Conservation (phyloP, 2,329 filamentous ascomycete species). For the Aspergillus arachidicola region DNA sequence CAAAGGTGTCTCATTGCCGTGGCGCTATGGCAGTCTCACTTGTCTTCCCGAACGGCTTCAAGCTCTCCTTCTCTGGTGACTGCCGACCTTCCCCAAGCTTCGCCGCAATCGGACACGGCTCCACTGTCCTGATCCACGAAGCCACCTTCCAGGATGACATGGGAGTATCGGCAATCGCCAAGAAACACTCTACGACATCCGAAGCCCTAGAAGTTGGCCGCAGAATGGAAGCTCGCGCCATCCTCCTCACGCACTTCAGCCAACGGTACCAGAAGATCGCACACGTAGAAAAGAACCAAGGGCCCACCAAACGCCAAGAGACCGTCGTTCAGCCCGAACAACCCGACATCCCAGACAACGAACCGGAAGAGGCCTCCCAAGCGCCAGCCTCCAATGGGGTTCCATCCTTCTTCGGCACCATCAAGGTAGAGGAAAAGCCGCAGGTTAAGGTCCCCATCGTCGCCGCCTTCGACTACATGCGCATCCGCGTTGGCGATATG, state of each 20-base stretch:
- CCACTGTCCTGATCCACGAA: slow-evolving; percentile 89
- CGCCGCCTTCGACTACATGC: slow-evolving; percentile 67
- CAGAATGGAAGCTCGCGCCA: slow-evolving; percentile 75
- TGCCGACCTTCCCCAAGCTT: slow-evolving; percentile 78
- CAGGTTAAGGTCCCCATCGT: slow-evolving; percentile 43
- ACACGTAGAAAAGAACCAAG: slow-evolving; percentile 44
- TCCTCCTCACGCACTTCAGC: slow-evolving; percentile 91
- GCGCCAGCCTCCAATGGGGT: background rate
- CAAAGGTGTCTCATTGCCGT: slow-evolving; percentile 75
- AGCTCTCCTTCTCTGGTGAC: slow-evolving; percentile 91
- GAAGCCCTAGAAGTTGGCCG: slow-evolving; percentile 80
- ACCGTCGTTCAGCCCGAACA: slow-evolving; percentile 10
- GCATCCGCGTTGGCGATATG: slow-evolving; percentile 62
- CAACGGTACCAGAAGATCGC: slow-evolving; percentile 84
- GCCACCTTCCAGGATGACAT: slow-evolving; percentile 94
- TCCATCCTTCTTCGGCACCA: background rate
- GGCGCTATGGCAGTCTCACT: slow-evolving; percentile 76
- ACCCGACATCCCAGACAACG: slow-evolving; percentile 33
- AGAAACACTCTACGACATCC: slow-evolving; percentile 85
- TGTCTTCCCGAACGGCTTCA: slow-evolving; percentile 77
- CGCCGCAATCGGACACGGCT: slow-evolving; percentile 68
- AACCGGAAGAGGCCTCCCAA: slow-evolving; percentile 19
- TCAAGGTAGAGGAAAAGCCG: background rate
- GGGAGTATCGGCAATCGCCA: slow-evolving; percentile 73
- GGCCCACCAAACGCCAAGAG: slow-evolving; percentile 14